These are phyloP conservation scores for Colletotrichum liriopes DNA, from an alignment of 2,329 filamentous ascomycete genomes.

Conservation along the genomic window DNA sequence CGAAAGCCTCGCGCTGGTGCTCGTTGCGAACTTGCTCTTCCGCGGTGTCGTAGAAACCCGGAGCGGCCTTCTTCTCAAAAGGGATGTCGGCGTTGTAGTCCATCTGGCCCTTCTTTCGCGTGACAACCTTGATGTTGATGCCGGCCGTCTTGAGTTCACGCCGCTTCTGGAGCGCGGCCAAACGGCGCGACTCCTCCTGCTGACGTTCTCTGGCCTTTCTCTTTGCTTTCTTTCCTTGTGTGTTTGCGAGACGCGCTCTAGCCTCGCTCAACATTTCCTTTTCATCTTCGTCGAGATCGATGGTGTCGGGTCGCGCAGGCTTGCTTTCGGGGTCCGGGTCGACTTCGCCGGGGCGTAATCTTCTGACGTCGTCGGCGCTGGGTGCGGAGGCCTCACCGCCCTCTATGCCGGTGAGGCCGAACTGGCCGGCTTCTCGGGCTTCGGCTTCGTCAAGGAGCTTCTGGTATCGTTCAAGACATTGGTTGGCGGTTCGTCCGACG, in stretches of 20 bases:
- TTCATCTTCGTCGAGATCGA: constrained; percentile 98
- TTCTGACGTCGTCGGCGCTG: constrained; percentile 91
- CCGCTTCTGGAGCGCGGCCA: constrained; percentile 94
- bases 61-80: constrained; percentile 91
- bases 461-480: constrained; percentile 97
- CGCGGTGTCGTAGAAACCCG: constrained; percentile 93
- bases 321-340: constrained; percentile 98
- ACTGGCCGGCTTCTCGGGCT: constrained; percentile 85
- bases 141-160: constrained; percentile 97
- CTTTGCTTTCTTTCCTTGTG: constrained; percentile 99
- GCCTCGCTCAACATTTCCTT: constrained; percentile 99
- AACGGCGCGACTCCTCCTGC: constrained; percentile 90
- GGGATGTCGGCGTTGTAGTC: constrained; percentile 99
- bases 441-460: constrained; percentile 97
- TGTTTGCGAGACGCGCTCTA: constrained; percentile 95
- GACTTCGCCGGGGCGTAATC: constrained; percentile 90
- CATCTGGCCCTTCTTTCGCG: constrained; percentile 96
- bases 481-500: constrained; percentile 95
- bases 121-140: constrained; percentile 97
- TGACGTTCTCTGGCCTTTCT: constrained; percentile 96
- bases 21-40: constrained; percentile 90
- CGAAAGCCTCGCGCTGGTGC: constrained; percentile 85
- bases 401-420: constrained; percentile 87
- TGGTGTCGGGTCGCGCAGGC: constrained; percentile 94
- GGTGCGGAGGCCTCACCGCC: constrained; percentile 91